Evolutionary conservation across 2,329 filamentous ascomycete species (phyloP), one percentile per base, ranked within the genome.

Genomic region (Beauveria medogensis): DNA sequence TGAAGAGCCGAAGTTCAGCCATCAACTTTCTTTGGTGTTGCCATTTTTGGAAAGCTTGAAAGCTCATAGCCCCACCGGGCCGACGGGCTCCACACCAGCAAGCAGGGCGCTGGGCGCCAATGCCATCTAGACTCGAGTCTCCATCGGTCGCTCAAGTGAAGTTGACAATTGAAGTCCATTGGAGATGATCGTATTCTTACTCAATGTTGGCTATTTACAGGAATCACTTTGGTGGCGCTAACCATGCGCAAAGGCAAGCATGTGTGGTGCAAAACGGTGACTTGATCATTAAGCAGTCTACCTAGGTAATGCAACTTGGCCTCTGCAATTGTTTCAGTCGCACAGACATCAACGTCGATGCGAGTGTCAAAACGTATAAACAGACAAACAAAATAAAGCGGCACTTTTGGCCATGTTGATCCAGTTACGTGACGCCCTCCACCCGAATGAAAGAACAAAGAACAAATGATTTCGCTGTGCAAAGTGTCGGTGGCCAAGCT

Each of bases 241-340:
- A 37, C 14, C 34, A 37, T 37, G 5, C 34, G 34, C 34, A 37
- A 2, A 37, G 34, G 34, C 3, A 37, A 37, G 34, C 5, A 14
- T 37, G 9, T 40, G 22, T 26, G 30, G 22, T 43, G 55, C 26
- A 37, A 18, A 58, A 50, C 28, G 55, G 55, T 22, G 34, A 58
- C 55, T 58, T 58, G 55, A 22, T 58, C 55, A 51, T 51, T 58
- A n/a, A 48, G 9, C 8, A 51, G 55, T 58, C 55, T 51, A 58
- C 55, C 55, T 51, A 24, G 22, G 3, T 24, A 30, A 22, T 26
- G 22, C 43, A 24, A 22, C 16, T 26, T 30, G 22, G 44, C 30
- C 44, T 47, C 14, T 12, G 34, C 43, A 9, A 26, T 28, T 57
- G 55, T 24, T 55, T 16, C 28, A 26, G 55, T 7, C 41, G 18